Evolutionary conservation across 352 stramenopile species (phyloP), one percentile per base, ranked within the genome.

Genomic region (Phytophthora citrophthora): DNA sequence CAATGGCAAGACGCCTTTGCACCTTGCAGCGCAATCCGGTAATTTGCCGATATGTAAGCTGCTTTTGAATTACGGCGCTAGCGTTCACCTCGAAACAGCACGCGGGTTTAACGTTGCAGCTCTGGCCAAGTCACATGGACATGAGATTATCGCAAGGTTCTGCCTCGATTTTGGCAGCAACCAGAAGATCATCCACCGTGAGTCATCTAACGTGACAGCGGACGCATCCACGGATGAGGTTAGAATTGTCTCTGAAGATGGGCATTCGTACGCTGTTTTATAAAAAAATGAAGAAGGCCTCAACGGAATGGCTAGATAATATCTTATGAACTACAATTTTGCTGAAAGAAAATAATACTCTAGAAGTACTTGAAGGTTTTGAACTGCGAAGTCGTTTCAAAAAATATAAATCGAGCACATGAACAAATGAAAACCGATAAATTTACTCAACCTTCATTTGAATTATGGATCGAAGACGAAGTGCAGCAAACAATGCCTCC

Each of bases 1-100:
- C 57, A 83, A 81, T 27, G 65, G 71, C 46, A 82, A 83, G 56
- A 89, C 82, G 1, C 76, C 81, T 15, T 54, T 89, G n/a, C 75
- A 88, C 16, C 76, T 89, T 12, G 82, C 79, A 0, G 77, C 81
- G 0, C 78, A 87, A 45, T 71, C 54, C 3, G 82, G 82, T n/a
- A 79, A 74, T 57, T 57, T 75, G 41, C 52, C 54, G 12, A 84
- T 88, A 43, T 88, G 79, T 44, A 68, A 84, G 40, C 27, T 88
- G 29, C 65, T 90, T n/a, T 32, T 84, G 20, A 51, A 57, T 13
- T 56, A 76, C 39, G 71, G 72, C n/a, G 68, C 47, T 18, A 69
- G 63, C 26, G 70, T 73, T 44, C 67, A 54, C 24, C 56, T 64
- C 52, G 64, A 65, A 54, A 81, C 72, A 13, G 23, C 49, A 13